Conservation (phyloP, 352 stramenopile genomes). For the Poterioochromonas sp. region DNA sequence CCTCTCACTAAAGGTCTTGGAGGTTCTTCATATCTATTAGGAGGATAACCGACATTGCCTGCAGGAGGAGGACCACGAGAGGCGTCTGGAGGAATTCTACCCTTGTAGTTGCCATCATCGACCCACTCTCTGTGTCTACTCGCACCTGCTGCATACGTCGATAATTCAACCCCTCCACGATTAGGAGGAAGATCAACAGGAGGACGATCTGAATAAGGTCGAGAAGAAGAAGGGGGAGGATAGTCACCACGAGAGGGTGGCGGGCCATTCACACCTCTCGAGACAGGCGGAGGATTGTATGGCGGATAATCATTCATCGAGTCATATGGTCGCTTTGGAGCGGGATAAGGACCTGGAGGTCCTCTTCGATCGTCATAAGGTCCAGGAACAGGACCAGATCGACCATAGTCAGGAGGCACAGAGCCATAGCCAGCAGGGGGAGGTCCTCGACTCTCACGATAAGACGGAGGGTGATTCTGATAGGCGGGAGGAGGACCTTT, state of each 20-base stretch:
- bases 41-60: no score
- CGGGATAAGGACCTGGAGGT: neutral
- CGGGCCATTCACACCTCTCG: neutral
- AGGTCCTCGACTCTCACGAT: neutral
- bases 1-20: no score
- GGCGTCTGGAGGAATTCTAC: no score
- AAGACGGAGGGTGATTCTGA: neutral
- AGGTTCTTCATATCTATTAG: no score
- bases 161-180: neutral
- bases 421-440: neutral
- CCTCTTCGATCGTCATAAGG: neutral
- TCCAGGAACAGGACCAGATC: neutral
- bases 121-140: neutral
- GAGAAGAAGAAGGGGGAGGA: neutral
- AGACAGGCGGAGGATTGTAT: neutral
- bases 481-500: neutral
- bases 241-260: neutral
- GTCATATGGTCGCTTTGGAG: neutral
- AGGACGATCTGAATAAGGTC: neutral
- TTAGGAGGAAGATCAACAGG: neutral
- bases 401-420: neutral
- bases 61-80: no score
- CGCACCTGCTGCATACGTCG: neutral
- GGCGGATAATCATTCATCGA: neutral
- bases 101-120: no score